Conservation (phyloP, 2,329 filamentous ascomycete genomes). For the Alternaria infectoria region DNA sequence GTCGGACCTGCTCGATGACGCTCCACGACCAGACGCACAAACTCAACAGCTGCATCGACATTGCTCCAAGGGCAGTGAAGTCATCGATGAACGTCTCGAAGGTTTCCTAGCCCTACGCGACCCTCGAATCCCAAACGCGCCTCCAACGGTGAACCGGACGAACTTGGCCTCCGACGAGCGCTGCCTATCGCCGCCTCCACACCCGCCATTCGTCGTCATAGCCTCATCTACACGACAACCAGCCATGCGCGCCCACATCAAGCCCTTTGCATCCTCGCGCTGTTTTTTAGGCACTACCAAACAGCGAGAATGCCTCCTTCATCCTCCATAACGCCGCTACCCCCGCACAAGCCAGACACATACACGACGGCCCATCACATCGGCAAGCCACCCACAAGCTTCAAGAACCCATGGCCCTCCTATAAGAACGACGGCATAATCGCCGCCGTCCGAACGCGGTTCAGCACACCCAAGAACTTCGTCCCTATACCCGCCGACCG, state of each 20-base stretch:
- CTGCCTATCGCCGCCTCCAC: constrained; percentile 19
- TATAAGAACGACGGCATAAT: constrained; percentile 34
- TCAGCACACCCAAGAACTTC: constrained; percentile 52
- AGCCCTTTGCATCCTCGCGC: neutral
- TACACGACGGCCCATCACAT: constrained; percentile 51
- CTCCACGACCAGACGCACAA: neutral
- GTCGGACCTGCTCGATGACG: neutral
- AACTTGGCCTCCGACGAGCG: constrained; percentile 2
- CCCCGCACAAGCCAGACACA: constrained; percentile 25
- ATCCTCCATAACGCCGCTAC: constrained; percentile 19
- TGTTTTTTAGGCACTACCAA: constrained; percentile 19
- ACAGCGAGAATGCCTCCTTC: constrained; percentile 23
- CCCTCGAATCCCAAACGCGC: neutral
- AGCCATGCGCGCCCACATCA: constrained; percentile 6
- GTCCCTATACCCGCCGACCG: constrained; percentile 54
- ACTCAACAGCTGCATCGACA: neutral
- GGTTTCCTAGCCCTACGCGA: neutral
- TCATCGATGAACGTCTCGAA: neutral
- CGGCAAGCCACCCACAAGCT: constrained; percentile 52
- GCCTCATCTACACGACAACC: constrained; percentile 13
- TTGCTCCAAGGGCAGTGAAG: neutral
- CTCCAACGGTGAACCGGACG: neutral
- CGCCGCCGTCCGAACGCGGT: constrained; percentile 44
- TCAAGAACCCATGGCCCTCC: constrained; percentile 60
- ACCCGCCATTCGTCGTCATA: constrained; percentile 6